Percentiles rank a stretch among this genome's conserved stretches.
Evolutionary conservation across 2,329 filamentous ascomycete species (phyloP).

Genomic region (Mariannaea sp.): DNA sequence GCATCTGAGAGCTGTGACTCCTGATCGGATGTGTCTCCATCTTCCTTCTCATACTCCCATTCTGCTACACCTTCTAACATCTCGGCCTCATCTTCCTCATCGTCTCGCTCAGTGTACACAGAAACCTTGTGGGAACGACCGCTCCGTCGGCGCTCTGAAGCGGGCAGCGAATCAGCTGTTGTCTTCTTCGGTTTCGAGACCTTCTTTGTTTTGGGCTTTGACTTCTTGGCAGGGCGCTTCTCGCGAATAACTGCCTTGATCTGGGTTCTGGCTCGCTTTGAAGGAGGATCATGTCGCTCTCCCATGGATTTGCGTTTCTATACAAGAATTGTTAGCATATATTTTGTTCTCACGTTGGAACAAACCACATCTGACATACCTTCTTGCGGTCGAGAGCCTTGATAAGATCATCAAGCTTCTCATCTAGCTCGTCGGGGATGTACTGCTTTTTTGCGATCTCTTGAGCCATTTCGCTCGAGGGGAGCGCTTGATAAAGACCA

Average conservation of each 20-base stretch:
- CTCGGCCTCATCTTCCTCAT: constrained; percentile 63
- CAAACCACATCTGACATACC: constrained; percentile 47
- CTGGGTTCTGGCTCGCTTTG: constrained; percentile 46
- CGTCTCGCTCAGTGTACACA: constrained; percentile 61
- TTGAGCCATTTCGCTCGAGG: constrained; percentile 78
- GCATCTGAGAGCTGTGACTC: constrained; percentile 33
- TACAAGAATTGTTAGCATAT: no score
- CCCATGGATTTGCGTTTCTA: constrained; percentile 63
- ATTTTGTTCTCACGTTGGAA: no score
- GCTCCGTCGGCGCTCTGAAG: constrained; percentile 59
- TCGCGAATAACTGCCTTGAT: constrained; percentile 45
- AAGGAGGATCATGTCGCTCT: constrained; percentile 52
- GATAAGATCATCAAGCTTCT: constrained; percentile 72
- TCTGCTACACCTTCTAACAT: constrained; percentile 65
- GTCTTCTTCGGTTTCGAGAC: constrained; percentile 42
- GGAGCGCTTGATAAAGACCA: constrained; percentile 76
- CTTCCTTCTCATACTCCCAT: constrained; percentile 56
- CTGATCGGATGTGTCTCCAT: constrained; percentile 10
- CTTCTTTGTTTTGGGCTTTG: constrained; percentile 42
- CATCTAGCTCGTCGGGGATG: constrained; percentile 76
- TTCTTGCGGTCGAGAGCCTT: constrained; percentile 74
- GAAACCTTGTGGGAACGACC: constrained; percentile 55
- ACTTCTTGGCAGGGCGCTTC: constrained; percentile 45
- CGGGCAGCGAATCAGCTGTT: constrained; percentile 41
- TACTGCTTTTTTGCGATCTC: constrained; percentile 86